Conservation (phyloP, 2,329 filamentous ascomycete genomes). For the Pseudopithomyces chartarum region DNA sequence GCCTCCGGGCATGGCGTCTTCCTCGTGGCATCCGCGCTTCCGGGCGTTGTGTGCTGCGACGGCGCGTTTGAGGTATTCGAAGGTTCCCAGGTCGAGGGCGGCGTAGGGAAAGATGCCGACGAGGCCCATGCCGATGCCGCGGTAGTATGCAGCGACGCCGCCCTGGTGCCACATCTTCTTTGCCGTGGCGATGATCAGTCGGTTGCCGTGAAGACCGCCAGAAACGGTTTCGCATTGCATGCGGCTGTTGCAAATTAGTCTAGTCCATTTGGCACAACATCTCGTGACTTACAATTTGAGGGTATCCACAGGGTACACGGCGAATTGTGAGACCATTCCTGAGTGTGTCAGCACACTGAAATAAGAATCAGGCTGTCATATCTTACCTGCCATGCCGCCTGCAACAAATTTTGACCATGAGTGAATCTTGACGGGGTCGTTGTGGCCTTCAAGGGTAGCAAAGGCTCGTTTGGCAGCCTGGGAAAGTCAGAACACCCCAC, state of each 20-base stretch:
- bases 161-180: constrained; percentile 83
- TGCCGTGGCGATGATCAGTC: constrained; percentile 80
- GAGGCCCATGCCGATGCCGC: constrained; percentile 90
- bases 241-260: constrained; percentile 52
- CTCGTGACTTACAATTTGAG: constrained; percentile 66
- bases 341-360: background rate
- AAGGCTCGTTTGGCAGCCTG: constrained; percentile 85
- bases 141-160: constrained; percentile 79
- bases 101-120: constrained; percentile 98
- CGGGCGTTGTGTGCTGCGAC: constrained; percentile 74
- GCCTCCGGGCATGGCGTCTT: constrained; percentile 76
- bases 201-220: constrained; percentile 81
- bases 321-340: constrained; percentile 91
- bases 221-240: constrained; percentile 95
- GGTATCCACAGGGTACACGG: constrained; percentile 91
- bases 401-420: constrained; percentile 88
- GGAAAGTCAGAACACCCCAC: constrained; percentile 16
- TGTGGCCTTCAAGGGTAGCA: constrained; percentile 84
- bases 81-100: constrained; percentile 93
- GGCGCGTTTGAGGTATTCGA: constrained; percentile 84
- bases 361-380: background rate
- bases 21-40: constrained; percentile 74
- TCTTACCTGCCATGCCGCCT: constrained; percentile 74
- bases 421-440: constrained; percentile 78
- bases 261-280: too few species aligned